A percentile compares a stretch with the other conserved stretches of the same genome.
These are phyloP conservation scores for Danielozyma ontarioensis DNA, from an alignment of 805 yeast genomes.

Conservation along the genomic window DNA sequence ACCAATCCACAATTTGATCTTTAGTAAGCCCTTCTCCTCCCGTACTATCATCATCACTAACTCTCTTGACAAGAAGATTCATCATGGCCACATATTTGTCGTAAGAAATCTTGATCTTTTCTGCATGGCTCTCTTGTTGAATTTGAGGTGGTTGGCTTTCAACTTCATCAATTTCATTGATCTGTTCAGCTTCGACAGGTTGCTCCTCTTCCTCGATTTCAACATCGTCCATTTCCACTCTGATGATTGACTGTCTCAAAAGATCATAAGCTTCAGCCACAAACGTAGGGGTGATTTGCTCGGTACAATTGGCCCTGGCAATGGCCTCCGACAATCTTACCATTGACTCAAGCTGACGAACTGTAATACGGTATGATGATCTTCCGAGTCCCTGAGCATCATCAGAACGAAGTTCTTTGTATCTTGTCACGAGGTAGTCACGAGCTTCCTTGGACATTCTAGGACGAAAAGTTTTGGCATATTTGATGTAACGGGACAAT, in stretches of 20 bases:
- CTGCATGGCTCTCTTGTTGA: conserved; percentile 15
- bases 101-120: conserved; percentile 54
- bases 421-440: conserved; percentile 66
- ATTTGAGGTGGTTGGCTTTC: conserved; percentile 11
- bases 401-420: conserved; percentile 80
- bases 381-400: conserved; percentile 87
- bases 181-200: conserved; percentile 14
- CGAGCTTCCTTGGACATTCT: conserved; percentile 78
- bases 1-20: conserved; percentile 72
- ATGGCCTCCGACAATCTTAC: conserved; percentile 92
- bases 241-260: conserved; percentile 83
- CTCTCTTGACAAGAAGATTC: conserved; percentile 65
- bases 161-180: conserved; percentile 8
- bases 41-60: conserved; percentile 49
- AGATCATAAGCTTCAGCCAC: conserved; percentile 93
- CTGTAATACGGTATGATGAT: conserved; percentile 90
- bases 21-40: conserved; percentile 61
- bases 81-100: conserved; percentile 84
- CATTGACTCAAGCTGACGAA: conserved; percentile 93
- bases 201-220: conserved; percentile 69
- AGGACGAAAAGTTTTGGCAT: conserved; percentile 92
- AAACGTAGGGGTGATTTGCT: conserved; percentile 73
- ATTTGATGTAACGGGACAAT: conserved; percentile 79
- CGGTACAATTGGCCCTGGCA: conserved; percentile 94
- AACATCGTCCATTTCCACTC: conserved; percentile 91